Evolutionary conservation across 2,329 filamentous ascomycete species (phyloP), one percentile per base, ranked within the genome.

Genomic region (Trichoderma brevicompactum): DNA sequence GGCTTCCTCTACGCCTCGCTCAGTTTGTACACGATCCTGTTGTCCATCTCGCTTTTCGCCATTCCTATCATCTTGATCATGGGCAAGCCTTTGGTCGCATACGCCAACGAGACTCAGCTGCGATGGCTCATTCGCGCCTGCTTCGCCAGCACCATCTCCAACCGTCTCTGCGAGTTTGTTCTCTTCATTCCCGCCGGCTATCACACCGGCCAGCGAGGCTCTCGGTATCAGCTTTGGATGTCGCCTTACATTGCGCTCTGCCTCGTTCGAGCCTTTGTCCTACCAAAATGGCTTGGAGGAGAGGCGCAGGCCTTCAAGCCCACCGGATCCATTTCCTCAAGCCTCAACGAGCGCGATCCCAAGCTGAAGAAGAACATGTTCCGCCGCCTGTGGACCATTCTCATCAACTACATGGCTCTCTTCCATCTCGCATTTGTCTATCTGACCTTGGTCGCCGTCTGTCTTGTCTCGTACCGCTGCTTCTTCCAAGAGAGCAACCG

Each of bases 181-280:
- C 79, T 85, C n/a, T 87, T 82, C 72, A 79, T 86, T 12, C 85
- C 85, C 0, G 80, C 84, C 1, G 85, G 86, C 19, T 87, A 87
- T 70, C 82, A 85, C 72, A 84, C 83, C 10, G 85, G 84, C 4
- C 84, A 86, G 73, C 80, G 85, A 62, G 84, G 84, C 44, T 80
- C 81, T 2, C 79, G 84, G 4, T 83, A 83, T 68, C 83, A 86
- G 73, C 77, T 88, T 34, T 88, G 86, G 85, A 88, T 88, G 85
- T 81, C 85, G 7, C 85, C 85, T 0, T 88, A 87, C 74, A 84
- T 87, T 66, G 83, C 84, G 0, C 77, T 86, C 10, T 84, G 82
- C 70, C 81, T 88, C 62, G 74, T 87, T 59, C 84, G 84, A 2
- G 81, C 85, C 1, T 88, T 88, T 70, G 69, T 87, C 13, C 77